Evolutionary conservation across 2,329 filamentous ascomycete species (phyloP).

Genomic region (Trichoderma breve): DNA sequence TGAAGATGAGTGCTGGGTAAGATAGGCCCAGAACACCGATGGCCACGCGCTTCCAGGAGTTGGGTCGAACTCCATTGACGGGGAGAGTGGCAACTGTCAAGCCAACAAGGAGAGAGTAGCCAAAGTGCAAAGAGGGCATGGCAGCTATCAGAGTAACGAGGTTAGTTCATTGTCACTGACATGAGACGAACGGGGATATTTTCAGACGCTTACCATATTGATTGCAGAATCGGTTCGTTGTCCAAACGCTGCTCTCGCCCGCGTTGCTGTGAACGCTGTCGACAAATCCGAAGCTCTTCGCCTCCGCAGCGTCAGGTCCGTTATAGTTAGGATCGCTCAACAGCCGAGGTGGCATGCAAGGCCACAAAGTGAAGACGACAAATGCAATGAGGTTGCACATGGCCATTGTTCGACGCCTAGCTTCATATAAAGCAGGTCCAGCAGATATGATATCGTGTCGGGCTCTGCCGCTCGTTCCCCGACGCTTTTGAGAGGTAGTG

Average conservation of each 20-base stretch:
- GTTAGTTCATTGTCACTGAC: background rate
- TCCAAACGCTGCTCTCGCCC: slow-evolving; percentile 65
- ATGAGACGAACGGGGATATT: background rate
- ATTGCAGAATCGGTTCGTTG: slow-evolving; percentile 65
- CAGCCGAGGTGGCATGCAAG: slow-evolving; percentile 62
- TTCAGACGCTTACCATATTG: slow-evolving; percentile 58
- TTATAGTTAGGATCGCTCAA: slow-evolving; percentile 55
- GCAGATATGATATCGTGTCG: slow-evolving; percentile 33
- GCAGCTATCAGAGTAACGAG: slow-evolving; percentile 48
- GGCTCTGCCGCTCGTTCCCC: slow-evolving; percentile 29
- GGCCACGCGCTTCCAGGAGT: slow-evolving; percentile 48
- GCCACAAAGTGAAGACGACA: slow-evolving; percentile 60
- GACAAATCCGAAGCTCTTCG: slow-evolving; percentile 60
- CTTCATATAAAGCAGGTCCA: slow-evolving; percentile 52
- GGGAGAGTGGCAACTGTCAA: slow-evolving; percentile 67
- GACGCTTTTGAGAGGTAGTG: slow-evolving; percentile 60
- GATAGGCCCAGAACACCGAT: slow-evolving; percentile 52
- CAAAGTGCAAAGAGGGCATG: slow-evolving; percentile 75
- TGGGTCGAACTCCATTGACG: slow-evolving; percentile 52
- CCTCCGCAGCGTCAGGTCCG: slow-evolving; percentile 55
- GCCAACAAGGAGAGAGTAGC: slow-evolving; percentile 71
- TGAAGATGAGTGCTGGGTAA: slow-evolving; percentile 64
- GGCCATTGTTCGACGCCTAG: slow-evolving; percentile 58
- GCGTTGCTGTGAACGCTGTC: slow-evolving; percentile 55
- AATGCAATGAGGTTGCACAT: slow-evolving; percentile 62